Evolutionary conservation across 176 grass and related monocot species (phyloP).

Genomic region (Melocanna baccifera): DNA sequence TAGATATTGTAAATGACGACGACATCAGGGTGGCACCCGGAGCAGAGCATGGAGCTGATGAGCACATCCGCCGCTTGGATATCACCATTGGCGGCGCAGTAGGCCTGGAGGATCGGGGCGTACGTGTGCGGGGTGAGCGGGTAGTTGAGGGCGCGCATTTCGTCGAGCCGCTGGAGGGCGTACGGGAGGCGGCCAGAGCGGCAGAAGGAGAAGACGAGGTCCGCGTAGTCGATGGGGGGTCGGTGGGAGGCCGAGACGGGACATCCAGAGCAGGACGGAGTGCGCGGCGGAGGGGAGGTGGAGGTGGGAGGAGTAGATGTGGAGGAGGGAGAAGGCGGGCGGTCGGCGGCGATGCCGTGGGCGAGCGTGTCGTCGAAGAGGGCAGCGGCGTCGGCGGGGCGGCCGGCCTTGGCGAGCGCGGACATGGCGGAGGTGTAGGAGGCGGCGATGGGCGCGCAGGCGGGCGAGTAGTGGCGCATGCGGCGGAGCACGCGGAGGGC

Average conservation of each 20-base stretch:
- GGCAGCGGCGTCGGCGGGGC: slow-evolving; percentile 53
- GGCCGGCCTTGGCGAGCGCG: slow-evolving; percentile 51
- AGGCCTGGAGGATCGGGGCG: slow-evolving; percentile 53
- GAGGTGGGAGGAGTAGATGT: slow-evolving; percentile 85
- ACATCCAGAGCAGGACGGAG: slow-evolving; percentile 73
- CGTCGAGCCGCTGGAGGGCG: slow-evolving; percentile 66
- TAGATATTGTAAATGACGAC: slow-evolving; percentile 82
- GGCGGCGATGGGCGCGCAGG: slow-evolving; percentile 42
- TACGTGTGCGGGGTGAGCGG: slow-evolving; percentile 46
- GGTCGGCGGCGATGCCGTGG: slow-evolving; percentile 48
- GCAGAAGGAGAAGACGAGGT: slow-evolving; percentile 59
- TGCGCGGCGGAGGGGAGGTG: slow-evolving; percentile 50
- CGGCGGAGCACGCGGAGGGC: slow-evolving; percentile 66
- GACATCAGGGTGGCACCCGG: slow-evolving; percentile 52
- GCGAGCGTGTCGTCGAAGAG: slow-evolving; percentile 90
- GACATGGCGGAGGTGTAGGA: slow-evolving; percentile 73
- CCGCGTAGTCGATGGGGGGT: slow-evolving; percentile 63
- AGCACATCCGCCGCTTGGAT: slow-evolving; percentile 42
- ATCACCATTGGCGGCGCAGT: slow-evolving; percentile 47
- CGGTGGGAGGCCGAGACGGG: slow-evolving; percentile 41
- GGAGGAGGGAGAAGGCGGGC: slow-evolving; percentile 59
- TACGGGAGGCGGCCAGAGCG: slow-evolving; percentile 45
- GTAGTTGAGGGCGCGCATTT: slow-evolving; percentile 65
- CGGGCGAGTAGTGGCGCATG: slow-evolving; percentile 47
- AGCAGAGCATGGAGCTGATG: slow-evolving; percentile 49